These are phyloP conservation scores for Cubamyces lactineus DNA, from an alignment of 768 basidiomycete species.

Conservation along the genomic window DNA sequence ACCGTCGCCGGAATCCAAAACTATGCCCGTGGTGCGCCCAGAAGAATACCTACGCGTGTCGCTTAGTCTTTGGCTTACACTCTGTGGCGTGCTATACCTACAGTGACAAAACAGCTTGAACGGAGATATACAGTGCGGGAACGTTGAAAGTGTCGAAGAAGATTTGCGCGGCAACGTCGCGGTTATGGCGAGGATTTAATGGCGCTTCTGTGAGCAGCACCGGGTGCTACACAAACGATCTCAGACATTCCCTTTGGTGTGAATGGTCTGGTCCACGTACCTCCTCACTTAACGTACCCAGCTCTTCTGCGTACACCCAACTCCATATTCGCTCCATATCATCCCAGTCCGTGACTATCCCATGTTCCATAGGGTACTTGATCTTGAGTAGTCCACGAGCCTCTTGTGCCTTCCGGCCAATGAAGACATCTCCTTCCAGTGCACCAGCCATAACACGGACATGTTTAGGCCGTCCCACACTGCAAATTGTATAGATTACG, in stretches of 20 bases:
- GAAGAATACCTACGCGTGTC: slow-evolving; percentile 81
- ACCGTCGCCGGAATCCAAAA: slow-evolving; percentile 97
- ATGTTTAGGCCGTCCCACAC: slow-evolving; percentile 97
- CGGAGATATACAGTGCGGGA: slow-evolving; percentile 93
- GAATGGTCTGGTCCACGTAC: slow-evolving; percentile 46
- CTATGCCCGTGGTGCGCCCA: slow-evolving; percentile 98
- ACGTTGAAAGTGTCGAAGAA: slow-evolving; percentile 99
- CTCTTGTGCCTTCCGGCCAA: slow-evolving; percentile 94
- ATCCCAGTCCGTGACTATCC: slow-evolving; percentile 99
- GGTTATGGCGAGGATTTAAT: slow-evolving; percentile 93
- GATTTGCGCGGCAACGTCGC: slow-evolving; percentile 96
- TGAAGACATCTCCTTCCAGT: slow-evolving; percentile 94
- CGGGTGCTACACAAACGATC: slow-evolving; percentile 70
- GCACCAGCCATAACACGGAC: slow-evolving; percentile 98
- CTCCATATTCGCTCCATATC: slow-evolving; percentile 99
- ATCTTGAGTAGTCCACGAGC: slow-evolving; percentile 95
- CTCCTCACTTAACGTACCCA: slow-evolving; percentile 96
- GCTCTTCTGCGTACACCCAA: slow-evolving; percentile 95
- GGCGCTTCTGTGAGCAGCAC: slow-evolving; percentile 97
- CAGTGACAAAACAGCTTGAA: slow-evolving; percentile 97
- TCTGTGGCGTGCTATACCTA: slow-evolving; percentile 44
- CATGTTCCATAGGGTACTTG: slow-evolving; percentile 99
- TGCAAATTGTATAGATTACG: slow-evolving; percentile 34
- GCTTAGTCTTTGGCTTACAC: background rate
- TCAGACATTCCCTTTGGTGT: slow-evolving; percentile 17